These are phyloP conservation scores for Thermothielavioides terrestris DNA, from an alignment of 495 filamentous ascomycete species.

Conservation along the genomic window DNA sequence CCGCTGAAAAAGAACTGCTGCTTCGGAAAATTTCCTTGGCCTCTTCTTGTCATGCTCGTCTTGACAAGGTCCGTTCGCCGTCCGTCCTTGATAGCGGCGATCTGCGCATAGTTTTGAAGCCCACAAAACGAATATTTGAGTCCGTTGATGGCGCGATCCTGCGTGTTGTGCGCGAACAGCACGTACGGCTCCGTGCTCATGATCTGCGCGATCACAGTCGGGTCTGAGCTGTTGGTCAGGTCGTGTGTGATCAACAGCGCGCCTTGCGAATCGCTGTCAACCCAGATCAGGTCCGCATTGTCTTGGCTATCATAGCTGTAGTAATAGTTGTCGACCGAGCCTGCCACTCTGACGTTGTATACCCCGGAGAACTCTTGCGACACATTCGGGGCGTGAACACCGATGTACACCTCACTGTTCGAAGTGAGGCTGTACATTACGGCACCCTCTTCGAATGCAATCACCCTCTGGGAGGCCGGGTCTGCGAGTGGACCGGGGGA, in stretches of 20 bases:
- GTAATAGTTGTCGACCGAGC: conserved; percentile 70
- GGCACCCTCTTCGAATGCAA: conserved; percentile 49
- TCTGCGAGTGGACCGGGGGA: conserved; percentile 56
- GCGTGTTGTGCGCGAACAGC: conserved; percentile 66
- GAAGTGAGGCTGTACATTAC: conserved; percentile 46
- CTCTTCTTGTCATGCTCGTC: conserved; percentile 58
- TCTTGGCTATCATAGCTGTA: conserved; percentile 45
- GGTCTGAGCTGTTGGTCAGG: conserved; percentile 40
- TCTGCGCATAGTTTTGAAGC: conserved; percentile 52
- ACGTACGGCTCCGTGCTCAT: conserved; percentile 60
- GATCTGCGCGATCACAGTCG: conserved; percentile 41
- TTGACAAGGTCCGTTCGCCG: conserved; percentile 38
- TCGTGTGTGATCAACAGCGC: conserved; percentile 72
- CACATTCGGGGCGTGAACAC: conserved; percentile 57
- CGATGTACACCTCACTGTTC: conserved; percentile 60
- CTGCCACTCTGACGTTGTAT: conserved; percentile 73
- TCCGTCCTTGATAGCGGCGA: conserved; percentile 44
- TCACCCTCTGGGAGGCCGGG: conserved; percentile 34
- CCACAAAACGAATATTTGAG: conserved; percentile 69
- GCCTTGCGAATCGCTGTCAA: conserved; percentile 71
- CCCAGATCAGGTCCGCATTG: conserved; percentile 49
- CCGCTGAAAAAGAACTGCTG: conserved; percentile 77
- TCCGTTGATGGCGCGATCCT: conserved; percentile 52
- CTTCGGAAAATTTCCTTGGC: conserved; percentile 54
- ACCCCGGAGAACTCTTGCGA: conserved; percentile 44